phyloP scores from a whole-genome alignment of 768 basidiomycete species.

The Trametopsis cervina region DNA sequence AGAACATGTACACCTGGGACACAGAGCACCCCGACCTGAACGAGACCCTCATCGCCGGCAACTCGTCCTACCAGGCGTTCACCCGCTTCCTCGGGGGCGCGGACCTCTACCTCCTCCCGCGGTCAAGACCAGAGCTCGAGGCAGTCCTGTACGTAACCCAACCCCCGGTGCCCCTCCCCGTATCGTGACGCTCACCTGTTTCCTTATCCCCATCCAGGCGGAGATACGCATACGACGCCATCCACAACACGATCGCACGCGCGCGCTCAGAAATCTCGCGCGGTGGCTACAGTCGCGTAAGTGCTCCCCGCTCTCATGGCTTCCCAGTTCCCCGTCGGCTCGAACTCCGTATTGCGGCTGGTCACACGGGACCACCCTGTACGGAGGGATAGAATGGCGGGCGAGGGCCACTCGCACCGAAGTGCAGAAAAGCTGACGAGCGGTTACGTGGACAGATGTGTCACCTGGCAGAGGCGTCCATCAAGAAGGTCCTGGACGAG shows the following conservation, averaged over 20 bases:
- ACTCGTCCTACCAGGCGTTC: conserved; percentile 77
- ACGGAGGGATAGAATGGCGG: no score
- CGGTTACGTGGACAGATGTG: conserved; percentile 43
- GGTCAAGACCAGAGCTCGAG: conserved; percentile 59
- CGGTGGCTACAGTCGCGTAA: conserved; percentile 48
- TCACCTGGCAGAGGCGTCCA: conserved; percentile 63
- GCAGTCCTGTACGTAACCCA: conserved; percentile 52
- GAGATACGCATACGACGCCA: conserved; percentile 71
- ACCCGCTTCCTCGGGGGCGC: conserved; percentile 64
- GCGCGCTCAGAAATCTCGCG: conserved; percentile 57
- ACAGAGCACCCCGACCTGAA: conserved; percentile 60
- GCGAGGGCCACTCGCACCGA: no score
- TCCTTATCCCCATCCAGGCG: conserved; percentile 34
- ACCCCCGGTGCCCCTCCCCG: conserved; percentile 7
- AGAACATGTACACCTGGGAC: conserved; percentile 66
- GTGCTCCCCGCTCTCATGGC: conserved; percentile 15
- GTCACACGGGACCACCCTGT: no score
- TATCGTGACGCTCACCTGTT: not conserved
- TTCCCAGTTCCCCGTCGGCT: not conserved
- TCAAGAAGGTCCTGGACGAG: conserved; percentile 60
- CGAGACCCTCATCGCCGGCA: conserved; percentile 69
- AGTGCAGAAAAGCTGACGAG: not conserved
- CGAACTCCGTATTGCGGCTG: not conserved
- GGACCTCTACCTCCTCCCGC: conserved; percentile 66
- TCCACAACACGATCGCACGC: conserved; percentile 73